Evolutionary conservation across 192 early-diverging fungal genomes (phyloP).

Genomic region (Ambispora gerdemannii): DNA sequence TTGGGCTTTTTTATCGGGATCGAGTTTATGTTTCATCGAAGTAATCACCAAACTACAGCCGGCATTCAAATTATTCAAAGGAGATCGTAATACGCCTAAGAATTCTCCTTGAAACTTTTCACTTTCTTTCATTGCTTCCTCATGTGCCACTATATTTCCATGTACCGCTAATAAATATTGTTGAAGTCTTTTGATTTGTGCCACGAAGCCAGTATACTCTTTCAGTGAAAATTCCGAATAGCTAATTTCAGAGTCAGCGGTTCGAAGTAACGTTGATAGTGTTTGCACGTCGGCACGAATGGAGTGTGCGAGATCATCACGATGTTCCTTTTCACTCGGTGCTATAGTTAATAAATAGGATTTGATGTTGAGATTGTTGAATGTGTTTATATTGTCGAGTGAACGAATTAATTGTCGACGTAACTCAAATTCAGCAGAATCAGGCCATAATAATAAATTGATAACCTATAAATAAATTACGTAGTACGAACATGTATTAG

Average conservation of each 20-base stretch:
- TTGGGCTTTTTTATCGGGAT: background rate
- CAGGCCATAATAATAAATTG: background rate
- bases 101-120: background rate
- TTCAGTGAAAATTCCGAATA: conserved; percentile 27
- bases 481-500: too few species aligned
- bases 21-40: background rate
- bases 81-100: background rate
- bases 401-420: background rate
- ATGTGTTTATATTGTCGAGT: background rate
- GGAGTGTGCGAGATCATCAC: background rate
- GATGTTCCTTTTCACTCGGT: background rate
- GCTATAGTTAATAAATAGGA: background rate
- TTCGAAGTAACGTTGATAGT: background rate
- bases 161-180: conserved; percentile 5
- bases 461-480: too few species aligned
- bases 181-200: conserved; percentile 8
- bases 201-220: conserved; percentile 3
- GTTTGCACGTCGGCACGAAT: background rate
- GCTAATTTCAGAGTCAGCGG: conserved; percentile 6
- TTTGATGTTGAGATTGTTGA: conserved; percentile 5
- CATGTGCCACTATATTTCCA: background rate
- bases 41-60: background rate
- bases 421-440: background rate
- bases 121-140: background rate
- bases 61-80: background rate